A percentile compares a stretch with the other conserved stretches of the same genome.
These are phyloP conservation scores for Ganoderma resinaceum DNA, from an alignment of 1,284 basidiomycete genomes.

Conservation along the genomic window DNA sequence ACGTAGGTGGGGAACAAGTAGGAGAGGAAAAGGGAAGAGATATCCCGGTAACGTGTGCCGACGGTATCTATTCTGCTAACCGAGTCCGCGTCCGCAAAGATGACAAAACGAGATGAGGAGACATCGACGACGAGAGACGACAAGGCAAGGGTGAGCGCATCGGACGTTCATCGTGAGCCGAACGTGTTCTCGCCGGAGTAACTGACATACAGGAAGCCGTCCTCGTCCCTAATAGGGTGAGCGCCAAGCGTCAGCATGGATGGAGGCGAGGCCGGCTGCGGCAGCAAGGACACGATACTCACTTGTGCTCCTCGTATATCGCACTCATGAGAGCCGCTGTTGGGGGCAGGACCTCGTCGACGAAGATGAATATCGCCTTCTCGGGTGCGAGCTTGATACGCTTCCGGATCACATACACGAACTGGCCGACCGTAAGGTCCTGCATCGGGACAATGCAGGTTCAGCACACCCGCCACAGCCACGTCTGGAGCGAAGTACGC, in stretches of 20 bases:
- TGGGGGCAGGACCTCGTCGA: constrained; percentile 97
- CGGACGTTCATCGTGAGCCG: constrained; percentile 51
- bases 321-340: constrained; percentile 99
- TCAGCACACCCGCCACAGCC: constrained; percentile 24
- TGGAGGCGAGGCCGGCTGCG: neutral
- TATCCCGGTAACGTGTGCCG: constrained; percentile 25
- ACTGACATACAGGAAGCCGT: constrained; percentile 95
- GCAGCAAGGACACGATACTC: constrained; percentile 42
- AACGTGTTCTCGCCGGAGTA: constrained; percentile 99
- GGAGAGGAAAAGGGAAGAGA: constrained; percentile 9
- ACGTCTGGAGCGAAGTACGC: constrained; percentile 38
- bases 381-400: constrained; percentile 99
- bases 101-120: constrained; percentile 17
- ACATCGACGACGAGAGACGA: constrained; percentile 9
- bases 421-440: constrained; percentile 98
- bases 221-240: constrained; percentile 79
- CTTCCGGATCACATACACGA: constrained; percentile 99
- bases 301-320: constrained; percentile 99
- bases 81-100: constrained; percentile 27
- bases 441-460: constrained; percentile 42
- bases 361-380: constrained; percentile 99
- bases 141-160: neutral
- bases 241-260: neutral
- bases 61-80: constrained; percentile 30
- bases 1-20: neutral